Evolutionary conservation across 495 filamentous ascomycete genomes (phyloP).

Genomic region (Talaromyces stipitatus): DNA sequence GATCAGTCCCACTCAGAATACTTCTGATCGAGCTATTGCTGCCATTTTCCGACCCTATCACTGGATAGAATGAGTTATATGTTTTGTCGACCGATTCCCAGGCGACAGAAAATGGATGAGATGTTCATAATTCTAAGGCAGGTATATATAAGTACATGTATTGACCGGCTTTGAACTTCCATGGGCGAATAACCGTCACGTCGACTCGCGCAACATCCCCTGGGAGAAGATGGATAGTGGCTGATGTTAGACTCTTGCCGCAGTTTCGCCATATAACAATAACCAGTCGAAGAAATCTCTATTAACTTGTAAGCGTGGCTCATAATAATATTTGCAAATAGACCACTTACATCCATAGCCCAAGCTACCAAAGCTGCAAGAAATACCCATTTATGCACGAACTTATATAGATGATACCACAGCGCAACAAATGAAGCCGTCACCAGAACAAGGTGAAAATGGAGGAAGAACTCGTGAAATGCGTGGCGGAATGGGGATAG

Average conservation of each 20-base stretch:
- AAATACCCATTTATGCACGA: slow-evolving; percentile 32
- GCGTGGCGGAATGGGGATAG: slow-evolving; percentile 46
- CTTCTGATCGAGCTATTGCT: slow-evolving; percentile 25
- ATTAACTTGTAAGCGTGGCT: slow-evolving; percentile 14
- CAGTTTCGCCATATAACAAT: slow-evolving; percentile 55
- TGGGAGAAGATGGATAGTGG: slow-evolving; percentile 45
- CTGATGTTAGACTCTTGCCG: slow-evolving; percentile 30
- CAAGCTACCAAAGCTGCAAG: slow-evolving; percentile 31
- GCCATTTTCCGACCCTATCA: slow-evolving; percentile 18
- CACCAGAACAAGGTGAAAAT: slow-evolving; percentile 43
- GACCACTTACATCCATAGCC: slow-evolving; percentile 28
- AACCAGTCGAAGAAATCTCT: slow-evolving; percentile 47
- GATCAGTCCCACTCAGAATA: slow-evolving; percentile 17
- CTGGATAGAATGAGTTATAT: background rate
- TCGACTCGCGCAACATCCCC: slow-evolving; percentile 42
- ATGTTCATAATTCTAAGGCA: slow-evolving; percentile 39
- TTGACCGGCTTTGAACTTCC: slow-evolving; percentile 42
- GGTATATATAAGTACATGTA: slow-evolving; percentile 53
- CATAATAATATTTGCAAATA: background rate
- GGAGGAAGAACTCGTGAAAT: slow-evolving; percentile 53
- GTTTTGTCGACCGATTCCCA: slow-evolving; percentile 30
- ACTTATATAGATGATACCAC: slow-evolving; percentile 45
- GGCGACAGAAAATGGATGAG: slow-evolving; percentile 52
- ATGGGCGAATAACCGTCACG: slow-evolving; percentile 39
- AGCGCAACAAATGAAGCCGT: slow-evolving; percentile 41